Base-by-base conservation (phyloP, 257 asterid species). In the Solanum medicagineum region DNA sequence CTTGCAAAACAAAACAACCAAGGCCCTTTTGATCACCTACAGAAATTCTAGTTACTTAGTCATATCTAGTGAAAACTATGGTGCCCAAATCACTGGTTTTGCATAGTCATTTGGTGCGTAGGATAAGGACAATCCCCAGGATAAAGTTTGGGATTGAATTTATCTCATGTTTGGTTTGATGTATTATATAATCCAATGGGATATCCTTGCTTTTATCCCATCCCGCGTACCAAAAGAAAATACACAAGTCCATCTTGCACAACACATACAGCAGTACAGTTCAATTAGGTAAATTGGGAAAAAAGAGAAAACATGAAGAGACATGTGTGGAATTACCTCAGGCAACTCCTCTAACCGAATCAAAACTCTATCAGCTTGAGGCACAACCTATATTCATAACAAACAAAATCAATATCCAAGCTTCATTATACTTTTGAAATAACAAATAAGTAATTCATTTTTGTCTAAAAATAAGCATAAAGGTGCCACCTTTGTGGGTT, bases 341-440 rank as follows among this genome's bases (percentile, higher is more conserved):
- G 99, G 84, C 74, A 92, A 91, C 74, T 88, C 92, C 89, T 95
- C 95, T 40, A 95, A 91, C 85, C 93, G 95, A 91, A 95, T 89
- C 89, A 95, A 87, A 49, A 95, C 98, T 86, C 99, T 90, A 87
- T 95, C 99, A 26, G 95, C 97, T 89, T 95, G 99, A 5, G 99
- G 99, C 84, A 91, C 93, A 88, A 94, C 98, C 99, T 95, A 80
- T 47, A 79, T 42, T 63, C 70, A 80, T 15, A 83, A 36, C 55
- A 68, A 45, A 51, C 47, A 86, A 63, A 81, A 57, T 20, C 29
- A 53, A 80, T 55, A 81, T 42, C 81, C 89, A 83, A 56, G 54
- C 69, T 74, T 75, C 59, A 24, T 55, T 74, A 60, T 44, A 59
- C 16, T 63, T 20, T 83, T 8, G 55, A 40, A 42, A 65, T 49